Evolutionary conservation across 768 basidiomycete species (phyloP).

Genomic region (Mycena rosella): DNA sequence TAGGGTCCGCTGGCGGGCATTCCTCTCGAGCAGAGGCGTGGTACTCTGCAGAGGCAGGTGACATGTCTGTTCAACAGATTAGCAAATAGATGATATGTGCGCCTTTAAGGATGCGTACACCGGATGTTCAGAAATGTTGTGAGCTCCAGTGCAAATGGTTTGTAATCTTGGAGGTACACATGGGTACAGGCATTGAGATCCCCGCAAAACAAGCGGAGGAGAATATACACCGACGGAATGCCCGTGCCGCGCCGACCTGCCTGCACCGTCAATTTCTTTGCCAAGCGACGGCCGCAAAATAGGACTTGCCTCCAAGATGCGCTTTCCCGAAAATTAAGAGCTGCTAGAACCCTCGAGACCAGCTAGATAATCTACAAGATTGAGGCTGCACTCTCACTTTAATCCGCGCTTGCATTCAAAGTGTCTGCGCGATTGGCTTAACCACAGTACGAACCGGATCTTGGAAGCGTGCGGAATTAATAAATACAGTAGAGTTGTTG

Average conservation of each 20-base stretch:
- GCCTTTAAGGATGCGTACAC: conserved; percentile 66
- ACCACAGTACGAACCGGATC: too few species aligned
- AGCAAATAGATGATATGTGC: conserved; percentile 9
- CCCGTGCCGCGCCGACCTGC: conserved; percentile 94
- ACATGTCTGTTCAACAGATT: conserved; percentile 62
- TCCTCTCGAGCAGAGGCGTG: conserved; percentile 51
- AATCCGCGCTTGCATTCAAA: too few species aligned
- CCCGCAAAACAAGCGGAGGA: conserved; percentile 69
- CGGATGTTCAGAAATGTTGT: conserved; percentile 88
- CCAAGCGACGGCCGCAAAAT: not conserved
- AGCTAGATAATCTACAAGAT: conserved; percentile 80
- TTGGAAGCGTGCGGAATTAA: too few species aligned
- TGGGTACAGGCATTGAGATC: conserved; percentile 53
- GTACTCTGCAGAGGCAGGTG: conserved; percentile 65
- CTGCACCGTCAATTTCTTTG: not conserved
- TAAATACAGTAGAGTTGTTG: too few species aligned
- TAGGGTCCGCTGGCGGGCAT: conserved; percentile 47
- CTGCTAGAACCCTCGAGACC: conserved; percentile 40
- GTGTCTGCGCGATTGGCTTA: too few species aligned
- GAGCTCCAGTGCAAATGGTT: conserved; percentile 81
- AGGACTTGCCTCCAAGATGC: conserved; percentile 76
- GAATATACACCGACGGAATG: conserved; percentile 82
- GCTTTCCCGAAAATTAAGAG: conserved; percentile 57
- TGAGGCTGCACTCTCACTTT: conserved; percentile 97
- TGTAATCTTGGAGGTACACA: conserved; percentile 94